Base-by-base conservation (phyloP, 1,139 yeast species). In the Scheffersomyces cryptocercus region DNA sequence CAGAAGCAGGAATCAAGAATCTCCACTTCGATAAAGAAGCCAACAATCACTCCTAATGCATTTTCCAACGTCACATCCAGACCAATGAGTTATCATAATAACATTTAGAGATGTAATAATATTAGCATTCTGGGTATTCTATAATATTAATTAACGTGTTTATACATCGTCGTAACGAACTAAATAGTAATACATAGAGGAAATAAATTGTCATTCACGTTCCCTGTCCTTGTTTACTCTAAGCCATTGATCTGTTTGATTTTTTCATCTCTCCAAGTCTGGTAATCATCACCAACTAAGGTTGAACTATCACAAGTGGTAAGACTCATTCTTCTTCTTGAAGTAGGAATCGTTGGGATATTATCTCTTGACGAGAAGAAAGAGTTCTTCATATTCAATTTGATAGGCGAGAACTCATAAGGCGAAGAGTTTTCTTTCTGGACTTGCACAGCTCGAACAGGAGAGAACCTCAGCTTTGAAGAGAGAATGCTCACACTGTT, bases 281-380 rank as follows among this genome's bases (percentile, higher is more conserved):
- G 64, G 49, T 72, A 73, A 36, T 73, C 78, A 36, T 71, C 77
- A 5, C 75, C 75, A 16, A 68, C 58, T 29, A 73, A 58, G 1
- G 75, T 68, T 1, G 77, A 70, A 38, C 69, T 68, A 38, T 72
- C 73, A 38, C 64, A 53, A 29, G 65, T 64, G 13, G 54, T 54
- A 8, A 56, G 45, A 44, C 68, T 65, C 12, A 53, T 40, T 37
- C 58, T 51, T 35, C 49, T 41, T 29, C 44, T 42, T 14, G 35
- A 31, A 13, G 24, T 31, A 5, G 35, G 35, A 48, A 20, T 15
- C 6, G 20, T 7, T 31, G 35, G 35, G 7, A 31, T 31, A 24
- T 31, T 31, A 14, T 31, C 35, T 31, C 35, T 14, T 5, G 35
- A 31, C 10, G 24, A 14, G 4, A 31, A 31, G 10, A 31, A 31